Base-by-base conservation (phyloP, 1,284 basidiomycete genomes). In the Sutorius eximius region DNA sequence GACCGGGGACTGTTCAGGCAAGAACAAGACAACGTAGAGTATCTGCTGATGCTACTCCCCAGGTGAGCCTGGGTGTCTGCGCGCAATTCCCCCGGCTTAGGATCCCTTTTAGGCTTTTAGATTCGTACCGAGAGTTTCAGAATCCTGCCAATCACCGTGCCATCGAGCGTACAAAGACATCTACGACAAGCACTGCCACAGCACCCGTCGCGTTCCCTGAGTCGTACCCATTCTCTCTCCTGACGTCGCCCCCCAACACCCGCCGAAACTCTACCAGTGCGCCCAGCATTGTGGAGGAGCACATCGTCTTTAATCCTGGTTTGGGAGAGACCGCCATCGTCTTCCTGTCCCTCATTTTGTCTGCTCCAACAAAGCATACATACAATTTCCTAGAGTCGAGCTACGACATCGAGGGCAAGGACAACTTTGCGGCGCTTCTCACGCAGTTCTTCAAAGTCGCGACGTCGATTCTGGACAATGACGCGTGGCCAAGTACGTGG, bases 1-100 rank as follows among this genome's bases (percentile, higher is more conserved):
- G 86, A 93, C 65, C 82, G 82, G 18, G 75, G 76, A 49, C 73
- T 83, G 10, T 78, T 86, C 55, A 74, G 82, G 32, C 87, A 92
- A 64, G 96, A 98, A 68, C 91, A 96, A 68, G 94, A 97, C 64
- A 97, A 97, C 65, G 83, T 98, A 36, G 96, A 98, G 64, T 89
- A 86, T 67, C 76, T 97, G 46, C 72, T 98, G 24, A 86, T 89
- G n/a, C 76, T 97, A 49, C 72, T 98, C 36, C 95, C 96, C 0
- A 86, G 85, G 92, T 90, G 64, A 55, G 80, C 65, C 15, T 24
- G 47, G 7, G 40, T 22, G 11, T 51, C 24, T 38, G 9, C 3
- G 30, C 46, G 34, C 10, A 34, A 16, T 47, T 41, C 20, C 53
- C 60, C 72, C n/a, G 40, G 15, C 43, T 51, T n/a, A 56, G 24